Percentiles rank a stretch among this genome's conserved stretches.
Conservation (phyloP, 2,329 filamentous ascomycete genomes). For the Diaporthe aspalathi region DNA sequence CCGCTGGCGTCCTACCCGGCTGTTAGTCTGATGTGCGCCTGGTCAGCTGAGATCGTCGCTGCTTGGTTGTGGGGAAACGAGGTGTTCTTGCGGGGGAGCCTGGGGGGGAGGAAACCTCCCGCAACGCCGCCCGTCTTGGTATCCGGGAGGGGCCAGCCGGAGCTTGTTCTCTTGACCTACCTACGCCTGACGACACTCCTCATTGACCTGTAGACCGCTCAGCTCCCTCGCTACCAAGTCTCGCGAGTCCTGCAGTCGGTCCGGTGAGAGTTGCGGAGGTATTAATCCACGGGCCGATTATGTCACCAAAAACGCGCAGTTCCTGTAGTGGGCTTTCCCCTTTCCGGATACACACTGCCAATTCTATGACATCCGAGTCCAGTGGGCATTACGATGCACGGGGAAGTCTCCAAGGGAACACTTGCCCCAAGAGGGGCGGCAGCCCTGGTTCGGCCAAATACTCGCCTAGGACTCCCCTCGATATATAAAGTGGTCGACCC, state of each 20-base stretch:
- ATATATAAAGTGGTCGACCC: slow-evolving; percentile 18
- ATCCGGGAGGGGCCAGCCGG: not conserved
- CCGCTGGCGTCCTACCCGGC: not conserved
- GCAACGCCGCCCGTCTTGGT: not conserved
- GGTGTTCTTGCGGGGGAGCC: slow-evolving; percentile 9
- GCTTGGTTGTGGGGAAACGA: not conserved
- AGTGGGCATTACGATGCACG: slow-evolving; percentile 4
- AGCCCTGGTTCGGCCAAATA: slow-evolving; percentile 6
- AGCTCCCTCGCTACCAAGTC: not conserved
- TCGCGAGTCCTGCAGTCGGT: slow-evolving; percentile 23
- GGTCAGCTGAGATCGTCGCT: slow-evolving; percentile 23
- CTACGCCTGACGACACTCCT: slow-evolving; percentile 4
- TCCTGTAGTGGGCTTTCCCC: not conserved
- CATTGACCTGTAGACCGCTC: not conserved
- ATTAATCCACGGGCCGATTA: not conserved
- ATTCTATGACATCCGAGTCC: slow-evolving; percentile 20
- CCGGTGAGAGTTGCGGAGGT: slow-evolving; percentile 9
- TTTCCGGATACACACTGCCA: not conserved
- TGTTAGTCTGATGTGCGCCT: not conserved
- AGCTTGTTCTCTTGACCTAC: not conserved
- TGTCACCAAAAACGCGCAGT: not conserved
- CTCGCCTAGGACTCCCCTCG: slow-evolving; percentile 1
- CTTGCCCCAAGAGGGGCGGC: not conserved
- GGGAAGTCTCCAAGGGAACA: not conserved
- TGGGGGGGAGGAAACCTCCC: slow-evolving; percentile 3